Base-by-base conservation (phyloP, 805 yeast genomes). In the Candida michaelii region DNA sequence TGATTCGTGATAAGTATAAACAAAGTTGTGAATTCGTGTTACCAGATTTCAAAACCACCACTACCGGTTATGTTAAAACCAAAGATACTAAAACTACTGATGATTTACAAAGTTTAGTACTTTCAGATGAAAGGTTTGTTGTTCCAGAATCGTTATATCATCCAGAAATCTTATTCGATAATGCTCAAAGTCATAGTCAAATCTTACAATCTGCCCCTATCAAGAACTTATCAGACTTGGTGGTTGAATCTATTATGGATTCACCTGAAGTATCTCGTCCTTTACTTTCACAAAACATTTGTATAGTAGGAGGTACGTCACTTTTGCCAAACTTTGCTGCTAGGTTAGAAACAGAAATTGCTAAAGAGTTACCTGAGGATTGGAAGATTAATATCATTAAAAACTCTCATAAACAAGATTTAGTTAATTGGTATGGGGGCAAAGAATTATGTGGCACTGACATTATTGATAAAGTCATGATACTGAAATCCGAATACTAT, bases 141-240 rank as follows among this genome's bases (percentile, higher is more conserved):
- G 78, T 86, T 2, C 97, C 98, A 0, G 99, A 93, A 57, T 71
- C 87, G 1, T 69, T 86, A 27, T 90, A 88, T 61, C 89, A 84
- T 52, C 99, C 99, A 0, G 86, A 82, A 46, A 81, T 87, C 42
- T 47, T 69, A 43, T 62, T 70, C 46, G 74, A 69, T 46, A 61
- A 62, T 43, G 46, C 62, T 27, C 58, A 66, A 1, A 44, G 66
- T 10, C 57, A 50, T 16, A 58, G 52, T 42, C 38, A 59, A 11
- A 54, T 66, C 21, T 48, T 70, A 5, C 74, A 70, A 42, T 52
- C 59, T 27, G 59, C 73, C 1, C 89, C 87, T 11, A 69, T 91
- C 24, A 77, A 82, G 50, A 75, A 70, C 43, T 83, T 89, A 51
- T 81, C 91, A 0, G 97, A 97, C 11, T 62, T 95, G 15, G 76